Conservation (phyloP, 192 early-diverging fungal species). For the Chytriomyces sp. region DNA sequence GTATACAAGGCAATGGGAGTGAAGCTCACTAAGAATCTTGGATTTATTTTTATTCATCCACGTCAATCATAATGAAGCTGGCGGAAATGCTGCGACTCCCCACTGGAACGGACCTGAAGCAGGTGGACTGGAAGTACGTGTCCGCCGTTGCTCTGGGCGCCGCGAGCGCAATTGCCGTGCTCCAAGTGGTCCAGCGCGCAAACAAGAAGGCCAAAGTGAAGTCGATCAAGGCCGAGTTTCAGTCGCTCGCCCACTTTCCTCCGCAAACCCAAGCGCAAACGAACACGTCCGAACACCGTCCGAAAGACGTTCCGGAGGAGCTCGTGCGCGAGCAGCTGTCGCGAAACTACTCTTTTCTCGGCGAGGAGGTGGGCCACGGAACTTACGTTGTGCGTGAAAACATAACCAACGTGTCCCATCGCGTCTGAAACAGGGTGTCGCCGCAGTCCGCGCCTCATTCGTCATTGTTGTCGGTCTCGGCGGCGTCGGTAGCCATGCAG, state of each 20-base stretch:
- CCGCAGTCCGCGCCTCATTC: slow-evolving; percentile 73
- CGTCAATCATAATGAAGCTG: background rate
- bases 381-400: background rate
- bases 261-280: background rate
- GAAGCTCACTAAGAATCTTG: no score
- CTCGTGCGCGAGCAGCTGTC: slow-evolving; percentile 84
- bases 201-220: slow-evolving; percentile 4
- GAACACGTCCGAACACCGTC: background rate
- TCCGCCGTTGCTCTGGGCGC: background rate
- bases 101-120: background rate
- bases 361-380: slow-evolving; percentile 57
- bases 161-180: background rate
- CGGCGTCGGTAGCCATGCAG: slow-evolving; percentile 77
- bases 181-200: background rate
- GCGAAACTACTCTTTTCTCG: slow-evolving; percentile 86
- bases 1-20: background rate
- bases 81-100: no score
- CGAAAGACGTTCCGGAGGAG: slow-evolving; percentile 51
- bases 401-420: background rate
- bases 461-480: slow-evolving; percentile 95
- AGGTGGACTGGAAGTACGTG: background rate
- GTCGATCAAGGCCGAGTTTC: background rate
- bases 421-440: slow-evolving; percentile 70
- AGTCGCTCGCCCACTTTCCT: background rate
- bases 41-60: background rate